A percentile compares a stretch with the other conserved stretches of the same genome.
Evolutionary conservation across 75 land plant species (phyloP).

Genomic region (Ceratopteris richardii): DNA sequence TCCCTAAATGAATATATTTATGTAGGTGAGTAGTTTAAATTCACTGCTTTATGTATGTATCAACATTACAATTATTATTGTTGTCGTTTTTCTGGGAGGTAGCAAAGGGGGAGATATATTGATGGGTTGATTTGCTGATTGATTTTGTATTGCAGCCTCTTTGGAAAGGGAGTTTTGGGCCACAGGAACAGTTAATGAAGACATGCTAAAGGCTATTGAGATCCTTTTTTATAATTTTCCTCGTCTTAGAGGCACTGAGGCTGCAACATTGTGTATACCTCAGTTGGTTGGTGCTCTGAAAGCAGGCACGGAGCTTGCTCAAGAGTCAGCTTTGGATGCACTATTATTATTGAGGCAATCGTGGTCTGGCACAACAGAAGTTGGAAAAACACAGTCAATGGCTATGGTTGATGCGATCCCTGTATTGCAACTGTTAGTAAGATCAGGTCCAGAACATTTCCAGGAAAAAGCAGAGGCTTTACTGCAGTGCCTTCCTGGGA

Average conservation of each 20-base stretch:
- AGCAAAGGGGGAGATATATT: neutral
- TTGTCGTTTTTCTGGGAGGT: neutral
- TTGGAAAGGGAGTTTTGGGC: slow-evolving; percentile 96
- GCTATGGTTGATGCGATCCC: slow-evolving; percentile 98
- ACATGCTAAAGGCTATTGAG: slow-evolving; percentile 77
- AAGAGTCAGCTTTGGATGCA: slow-evolving; percentile 90
- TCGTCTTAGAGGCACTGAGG: slow-evolving; percentile 86
- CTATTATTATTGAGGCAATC: slow-evolving; percentile 80
- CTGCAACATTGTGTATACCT: slow-evolving; percentile 80
- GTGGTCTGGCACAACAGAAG: slow-evolving; percentile 94
- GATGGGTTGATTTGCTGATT: neutral
- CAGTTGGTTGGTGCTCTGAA: slow-evolving; percentile 87
- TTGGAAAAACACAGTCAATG: slow-evolving; percentile 85
- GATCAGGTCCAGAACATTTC: slow-evolving; percentile 82
- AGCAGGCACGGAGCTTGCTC: slow-evolving; percentile 82
- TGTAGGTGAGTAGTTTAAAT: no score
- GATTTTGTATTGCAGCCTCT: slow-evolving; percentile 69
- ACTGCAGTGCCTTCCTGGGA: slow-evolving; percentile 93
- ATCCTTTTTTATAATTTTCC: slow-evolving; percentile 83
- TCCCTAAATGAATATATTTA: no score
- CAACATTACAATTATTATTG: neutral
- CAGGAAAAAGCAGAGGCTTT: slow-evolving; percentile 91
- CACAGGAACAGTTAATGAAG: slow-evolving; percentile 80
- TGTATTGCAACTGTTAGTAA: slow-evolving; percentile 71
- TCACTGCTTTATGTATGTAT: no score